phyloP scores from a whole-genome alignment of 192 early-diverging fungal genomes.

The Rhizophagus clarus region DNA sequence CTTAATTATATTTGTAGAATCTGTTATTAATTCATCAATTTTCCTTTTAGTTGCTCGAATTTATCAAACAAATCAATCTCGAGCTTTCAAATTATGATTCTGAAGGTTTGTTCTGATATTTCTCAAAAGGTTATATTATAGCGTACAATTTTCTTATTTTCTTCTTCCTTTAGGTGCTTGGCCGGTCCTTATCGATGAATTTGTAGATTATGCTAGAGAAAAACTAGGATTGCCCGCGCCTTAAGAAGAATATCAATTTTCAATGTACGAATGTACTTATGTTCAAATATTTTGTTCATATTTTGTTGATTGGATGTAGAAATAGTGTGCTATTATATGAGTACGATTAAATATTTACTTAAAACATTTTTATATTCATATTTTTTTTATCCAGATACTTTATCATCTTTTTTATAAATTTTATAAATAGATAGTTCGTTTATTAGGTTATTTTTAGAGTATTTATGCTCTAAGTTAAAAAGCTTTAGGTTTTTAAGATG shows the following conservation, averaged over 20 bases:
- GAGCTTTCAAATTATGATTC: constrained; percentile 72
- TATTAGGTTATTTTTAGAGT: neutral
- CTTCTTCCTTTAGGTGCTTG: constrained; percentile 62
- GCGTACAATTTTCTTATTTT: neutral
- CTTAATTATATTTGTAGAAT: neutral
- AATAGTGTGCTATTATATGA: neutral
- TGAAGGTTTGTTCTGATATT: constrained; percentile 45
- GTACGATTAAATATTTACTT: neutral
- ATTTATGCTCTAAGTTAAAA: neutral
- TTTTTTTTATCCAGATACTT: neutral
- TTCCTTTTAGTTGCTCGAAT: constrained; percentile 69
- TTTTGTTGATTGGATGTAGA: neutral
- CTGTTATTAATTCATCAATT: constrained; percentile 1
- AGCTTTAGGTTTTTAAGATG: neutral
- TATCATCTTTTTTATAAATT: neutral
- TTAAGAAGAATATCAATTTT: neutral
- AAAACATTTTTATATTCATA: neutral
- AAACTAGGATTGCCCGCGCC: neutral
- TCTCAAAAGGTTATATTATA: neutral
- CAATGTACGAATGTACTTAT: neutral
- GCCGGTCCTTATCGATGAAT: constrained; percentile 82
- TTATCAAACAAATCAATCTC: constrained; percentile 61
- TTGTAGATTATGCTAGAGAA: constrained; percentile 27
- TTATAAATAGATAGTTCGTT: neutral
- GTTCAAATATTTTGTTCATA: neutral